Evolutionary conservation across 768 basidiomycete species (phyloP).

Genomic region (Leccinum rimulosum): DNA sequence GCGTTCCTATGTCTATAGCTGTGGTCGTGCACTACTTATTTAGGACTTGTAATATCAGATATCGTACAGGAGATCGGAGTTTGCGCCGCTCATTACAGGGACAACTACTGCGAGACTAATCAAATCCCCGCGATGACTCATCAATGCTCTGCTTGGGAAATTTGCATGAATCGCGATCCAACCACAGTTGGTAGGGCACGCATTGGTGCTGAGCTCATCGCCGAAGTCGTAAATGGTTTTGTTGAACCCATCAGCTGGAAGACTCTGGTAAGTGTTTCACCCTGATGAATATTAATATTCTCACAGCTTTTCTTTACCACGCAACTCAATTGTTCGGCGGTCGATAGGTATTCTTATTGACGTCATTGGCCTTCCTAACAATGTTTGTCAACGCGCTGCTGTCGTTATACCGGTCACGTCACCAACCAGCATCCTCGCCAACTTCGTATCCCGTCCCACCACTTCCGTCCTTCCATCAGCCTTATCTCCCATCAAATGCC

Average conservation of each 20-base stretch:
- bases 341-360: conserved; percentile 65
- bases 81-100: conserved; percentile 77
- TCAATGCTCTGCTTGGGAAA: conserved; percentile 87
- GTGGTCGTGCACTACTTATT: conserved; percentile 20
- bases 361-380: conserved; percentile 73
- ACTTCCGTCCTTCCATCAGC: conserved; percentile 41
- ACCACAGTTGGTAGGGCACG: conserved; percentile 83
- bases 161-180: conserved; percentile 94
- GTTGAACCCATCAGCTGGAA: conserved; percentile 98
- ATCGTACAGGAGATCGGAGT: conserved; percentile 90
- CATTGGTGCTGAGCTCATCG: conserved; percentile 92
- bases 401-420: conserved; percentile 71
- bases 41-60: conserved; percentile 43
- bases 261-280: conserved; percentile 65
- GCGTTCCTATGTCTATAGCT: conserved; percentile 16
- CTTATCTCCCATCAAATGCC: conserved; percentile 52
- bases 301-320: conserved; percentile 8
- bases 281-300: conserved; percentile 8
- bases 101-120: conserved; percentile 74
- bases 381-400: conserved; percentile 79
- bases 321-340: conserved; percentile 17
- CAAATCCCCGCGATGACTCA: conserved; percentile 86
- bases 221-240: conserved; percentile 94
- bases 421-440: conserved; percentile 44
- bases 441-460: conserved; percentile 40